Evolutionary conservation across 2,329 filamentous ascomycete species (phyloP).

Genomic region (Neospermospora avenae): DNA sequence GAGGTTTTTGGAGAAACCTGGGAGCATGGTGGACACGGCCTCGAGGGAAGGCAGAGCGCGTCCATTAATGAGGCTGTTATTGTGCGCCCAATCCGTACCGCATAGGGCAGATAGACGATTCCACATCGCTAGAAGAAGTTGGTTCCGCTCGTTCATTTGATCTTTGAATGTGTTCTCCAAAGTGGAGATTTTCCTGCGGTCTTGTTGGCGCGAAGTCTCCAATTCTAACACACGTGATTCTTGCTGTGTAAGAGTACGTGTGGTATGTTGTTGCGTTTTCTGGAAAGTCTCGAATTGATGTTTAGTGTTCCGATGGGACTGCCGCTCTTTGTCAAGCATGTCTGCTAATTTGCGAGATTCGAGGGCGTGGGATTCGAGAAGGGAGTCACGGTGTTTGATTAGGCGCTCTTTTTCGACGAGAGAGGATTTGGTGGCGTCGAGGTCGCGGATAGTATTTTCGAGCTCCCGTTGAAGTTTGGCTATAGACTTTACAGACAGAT

Average conservation of each 20-base stretch:
- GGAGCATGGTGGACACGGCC: conserved; percentile 78
- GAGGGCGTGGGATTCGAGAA: conserved; percentile 84
- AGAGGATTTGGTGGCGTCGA: conserved; percentile 73
- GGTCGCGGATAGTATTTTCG: conserved; percentile 76
- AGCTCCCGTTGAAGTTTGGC: conserved; percentile 84
- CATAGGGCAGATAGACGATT: conserved; percentile 82
- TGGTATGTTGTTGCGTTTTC: conserved; percentile 81
- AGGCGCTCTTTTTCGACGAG: conserved; percentile 88
- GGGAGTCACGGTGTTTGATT: conserved; percentile 81
- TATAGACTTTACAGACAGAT: conserved; percentile 65
- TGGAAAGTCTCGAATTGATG: conserved; percentile 84
- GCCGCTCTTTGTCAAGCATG: conserved; percentile 85
- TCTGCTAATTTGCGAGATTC: conserved; percentile 83
- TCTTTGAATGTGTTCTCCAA: conserved; percentile 82
- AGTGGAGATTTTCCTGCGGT: conserved; percentile 68
- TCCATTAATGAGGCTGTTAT: conserved; percentile 84
- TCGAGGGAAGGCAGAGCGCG: conserved; percentile 80
- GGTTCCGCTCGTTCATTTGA: conserved; percentile 85
- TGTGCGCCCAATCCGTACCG: conserved; percentile 87
- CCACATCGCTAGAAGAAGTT: conserved; percentile 84
- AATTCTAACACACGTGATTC: conserved; percentile 83
- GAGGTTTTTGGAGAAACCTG: conserved; percentile 87
- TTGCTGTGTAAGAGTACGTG: conserved; percentile 80
- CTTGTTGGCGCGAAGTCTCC: conserved; percentile 72
- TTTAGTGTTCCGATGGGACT: conserved; percentile 80